phyloP scores from a whole-genome alignment of 129 eudicot species.

The Ambrosia artemisiifolia region DNA sequence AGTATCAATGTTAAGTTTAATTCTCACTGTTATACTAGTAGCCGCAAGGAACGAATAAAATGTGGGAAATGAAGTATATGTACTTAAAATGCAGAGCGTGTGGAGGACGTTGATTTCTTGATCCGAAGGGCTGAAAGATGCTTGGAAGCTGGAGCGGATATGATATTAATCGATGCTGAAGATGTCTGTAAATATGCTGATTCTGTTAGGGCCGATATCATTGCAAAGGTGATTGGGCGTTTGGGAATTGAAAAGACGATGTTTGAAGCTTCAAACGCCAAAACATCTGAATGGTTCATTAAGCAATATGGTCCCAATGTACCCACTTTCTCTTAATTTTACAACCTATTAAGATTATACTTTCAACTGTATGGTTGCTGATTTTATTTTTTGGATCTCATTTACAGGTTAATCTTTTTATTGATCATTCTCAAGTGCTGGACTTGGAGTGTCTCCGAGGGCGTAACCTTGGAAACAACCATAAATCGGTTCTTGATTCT shows the following conservation, averaged over 20 bases:
- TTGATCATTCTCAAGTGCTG: constrained; percentile 80
- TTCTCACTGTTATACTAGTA: not conserved
- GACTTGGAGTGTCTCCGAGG: constrained; percentile 94
- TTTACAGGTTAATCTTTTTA: constrained; percentile 73
- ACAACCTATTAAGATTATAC: not conserved
- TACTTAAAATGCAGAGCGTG: constrained; percentile 41
- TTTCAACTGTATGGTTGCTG: not conserved
- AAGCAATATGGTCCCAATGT: constrained; percentile 89
- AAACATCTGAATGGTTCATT: constrained; percentile 87
- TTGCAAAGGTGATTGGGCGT: constrained; percentile 81
- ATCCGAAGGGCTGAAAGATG: constrained; percentile 91
- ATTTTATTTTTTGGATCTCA: not conserved
- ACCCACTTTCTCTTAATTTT: constrained; percentile 15
- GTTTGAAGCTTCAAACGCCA: constrained; percentile 85
- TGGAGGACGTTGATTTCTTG: constrained; percentile 80
- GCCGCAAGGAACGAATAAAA: not conserved
- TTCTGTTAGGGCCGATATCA: constrained; percentile 65
- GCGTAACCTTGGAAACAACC: constrained; percentile 61
- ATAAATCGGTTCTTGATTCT: constrained; percentile 62
- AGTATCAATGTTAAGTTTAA: too few relatives aligned
- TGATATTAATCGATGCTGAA: constrained; percentile 89
- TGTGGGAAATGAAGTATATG: not conserved
- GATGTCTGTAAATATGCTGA: constrained; percentile 72
- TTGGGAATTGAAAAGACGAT: constrained; percentile 85
- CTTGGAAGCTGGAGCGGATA: constrained; percentile 98